These are phyloP conservation scores for Phytopythium helicoides DNA, from an alignment of 352 stramenopile genomes.

Conservation along the genomic window DNA sequence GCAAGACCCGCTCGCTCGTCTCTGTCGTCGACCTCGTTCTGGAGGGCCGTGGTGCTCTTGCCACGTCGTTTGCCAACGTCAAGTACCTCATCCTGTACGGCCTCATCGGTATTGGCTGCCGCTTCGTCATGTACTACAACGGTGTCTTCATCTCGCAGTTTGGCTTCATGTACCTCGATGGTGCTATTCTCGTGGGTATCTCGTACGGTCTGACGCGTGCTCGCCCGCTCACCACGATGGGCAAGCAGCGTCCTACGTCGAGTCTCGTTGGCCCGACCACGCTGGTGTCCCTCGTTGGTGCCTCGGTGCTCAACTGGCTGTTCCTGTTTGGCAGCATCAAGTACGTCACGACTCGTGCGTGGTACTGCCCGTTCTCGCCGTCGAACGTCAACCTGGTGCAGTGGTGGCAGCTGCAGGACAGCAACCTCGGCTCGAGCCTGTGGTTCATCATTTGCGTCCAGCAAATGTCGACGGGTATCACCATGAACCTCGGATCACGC, in stretches of 20 bases:
- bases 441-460: slow-evolving; percentile 69
- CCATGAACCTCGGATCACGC: slow-evolving; percentile 54
- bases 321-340: slow-evolving; percentile 69
- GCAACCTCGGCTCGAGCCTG: slow-evolving; percentile 52
- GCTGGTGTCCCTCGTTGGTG: slow-evolving; percentile 54
- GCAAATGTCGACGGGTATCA: slow-evolving; percentile 65
- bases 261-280: slow-evolving; percentile 80
- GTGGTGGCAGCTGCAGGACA: slow-evolving; percentile 75
- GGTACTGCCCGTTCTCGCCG: slow-evolving; percentile 77
- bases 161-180: slow-evolving; percentile 82
- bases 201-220: slow-evolving; percentile 78
- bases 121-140: slow-evolving; percentile 87
- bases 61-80: slow-evolving; percentile 79
- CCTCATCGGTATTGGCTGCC: slow-evolving; percentile 77
- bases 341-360: slow-evolving; percentile 48
- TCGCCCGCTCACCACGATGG: slow-evolving; percentile 54
- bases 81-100: slow-evolving; percentile 91
- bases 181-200: slow-evolving; percentile 73
- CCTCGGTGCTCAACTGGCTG: slow-evolving; percentile 64
- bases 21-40: slow-evolving; percentile 79
- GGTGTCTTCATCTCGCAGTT: slow-evolving; percentile 86
- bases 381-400: slow-evolving; percentile 63
- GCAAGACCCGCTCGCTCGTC: slow-evolving; percentile 64
- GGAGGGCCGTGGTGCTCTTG: slow-evolving; percentile 78
- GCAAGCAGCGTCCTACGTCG: slow-evolving; percentile 71